Evolutionary conservation across 768 basidiomycete genomes (phyloP).

Genomic region (Mycena vulgaris): DNA sequence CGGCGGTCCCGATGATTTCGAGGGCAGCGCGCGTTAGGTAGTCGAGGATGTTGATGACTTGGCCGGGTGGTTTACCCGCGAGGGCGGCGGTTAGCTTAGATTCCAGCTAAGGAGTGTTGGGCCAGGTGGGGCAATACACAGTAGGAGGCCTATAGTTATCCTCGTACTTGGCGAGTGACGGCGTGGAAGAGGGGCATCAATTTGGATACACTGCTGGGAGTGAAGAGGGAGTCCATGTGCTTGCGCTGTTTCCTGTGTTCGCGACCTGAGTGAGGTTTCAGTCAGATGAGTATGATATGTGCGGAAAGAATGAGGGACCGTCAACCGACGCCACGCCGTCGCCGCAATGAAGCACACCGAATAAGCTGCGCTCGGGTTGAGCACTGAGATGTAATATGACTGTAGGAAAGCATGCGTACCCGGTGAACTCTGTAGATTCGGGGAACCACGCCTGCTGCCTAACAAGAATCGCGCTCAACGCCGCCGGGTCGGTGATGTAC

Average conservation of each 20-base stretch:
- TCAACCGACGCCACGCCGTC: constrained; percentile 45
- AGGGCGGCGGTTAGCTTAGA: too few relatives aligned
- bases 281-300: neutral
- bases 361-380: constrained; percentile 32
- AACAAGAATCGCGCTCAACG: too few relatives aligned
- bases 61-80: too few relatives aligned
- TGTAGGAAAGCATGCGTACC: neutral
- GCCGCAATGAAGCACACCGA: constrained; percentile 42
- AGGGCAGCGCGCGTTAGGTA: too few relatives aligned
- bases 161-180: constrained; percentile 41
- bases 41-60: too few relatives aligned
- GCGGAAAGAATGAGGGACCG: constrained; percentile 28
- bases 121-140: too few relatives aligned
- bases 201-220: constrained; percentile 41
- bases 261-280: constrained; percentile 33
- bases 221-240: constrained; percentile 43
- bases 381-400: neutral
- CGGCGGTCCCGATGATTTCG: too few relatives aligned
- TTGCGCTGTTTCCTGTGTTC: constrained; percentile 47
- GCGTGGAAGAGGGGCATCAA: constrained; percentile 45
- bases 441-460: too few relatives aligned
- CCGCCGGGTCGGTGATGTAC: constrained; percentile 46
- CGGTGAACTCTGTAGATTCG: too few relatives aligned
- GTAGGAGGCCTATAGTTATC: too few relatives aligned
- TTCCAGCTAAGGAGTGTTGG: too few relatives aligned